Percentiles rank a stretch among this genome's conserved stretches.
phyloP scores from a whole-genome alignment of 208 protist genomes.

The Acanthamoeba triangularis region DNA sequence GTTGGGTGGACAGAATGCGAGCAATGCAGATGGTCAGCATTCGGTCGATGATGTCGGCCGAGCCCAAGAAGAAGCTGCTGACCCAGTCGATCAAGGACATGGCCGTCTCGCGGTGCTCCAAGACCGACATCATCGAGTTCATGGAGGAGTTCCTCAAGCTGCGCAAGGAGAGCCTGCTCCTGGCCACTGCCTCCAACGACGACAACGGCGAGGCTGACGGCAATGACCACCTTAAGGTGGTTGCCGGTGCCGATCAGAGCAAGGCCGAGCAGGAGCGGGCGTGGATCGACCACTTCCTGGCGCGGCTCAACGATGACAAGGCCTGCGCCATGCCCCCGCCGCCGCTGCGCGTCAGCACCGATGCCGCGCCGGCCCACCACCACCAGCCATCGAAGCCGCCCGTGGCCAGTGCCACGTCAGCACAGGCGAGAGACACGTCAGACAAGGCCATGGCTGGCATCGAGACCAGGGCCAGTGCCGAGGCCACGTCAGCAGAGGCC shows the following conservation, averaged over 20 bases:
- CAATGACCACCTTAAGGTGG: not conserved
- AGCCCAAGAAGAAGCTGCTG: not conserved
- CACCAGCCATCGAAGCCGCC: too few relatives aligned
- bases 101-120: not conserved
- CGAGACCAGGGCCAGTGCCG: too few relatives aligned
- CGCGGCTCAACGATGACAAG: not conserved
- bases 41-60: not conserved
- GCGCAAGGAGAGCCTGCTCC: slow-evolving; percentile 33
- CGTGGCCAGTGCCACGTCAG: too few relatives aligned
- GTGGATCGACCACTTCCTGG: slow-evolving; percentile 1
- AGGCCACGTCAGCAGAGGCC: too few relatives aligned
- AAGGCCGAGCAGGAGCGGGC: slow-evolving; percentile 1
- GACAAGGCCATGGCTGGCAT: too few relatives aligned
- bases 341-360: too few relatives aligned
- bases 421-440: too few relatives aligned
- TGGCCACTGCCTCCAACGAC: not conserved
- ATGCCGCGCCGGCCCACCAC: too few relatives aligned
- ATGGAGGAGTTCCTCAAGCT: slow-evolving; percentile 61
- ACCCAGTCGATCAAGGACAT: slow-evolving; percentile 39
- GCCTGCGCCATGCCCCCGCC: too few relatives aligned
- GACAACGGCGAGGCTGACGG: not conserved
- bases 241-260: not conserved
- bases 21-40: not conserved
- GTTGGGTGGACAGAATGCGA: not conserved
- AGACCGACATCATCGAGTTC: slow-evolving; percentile 16